Evolutionary conservation across 352 stramenopile species (phyloP).

Genomic region (Phytophthora capsici): DNA sequence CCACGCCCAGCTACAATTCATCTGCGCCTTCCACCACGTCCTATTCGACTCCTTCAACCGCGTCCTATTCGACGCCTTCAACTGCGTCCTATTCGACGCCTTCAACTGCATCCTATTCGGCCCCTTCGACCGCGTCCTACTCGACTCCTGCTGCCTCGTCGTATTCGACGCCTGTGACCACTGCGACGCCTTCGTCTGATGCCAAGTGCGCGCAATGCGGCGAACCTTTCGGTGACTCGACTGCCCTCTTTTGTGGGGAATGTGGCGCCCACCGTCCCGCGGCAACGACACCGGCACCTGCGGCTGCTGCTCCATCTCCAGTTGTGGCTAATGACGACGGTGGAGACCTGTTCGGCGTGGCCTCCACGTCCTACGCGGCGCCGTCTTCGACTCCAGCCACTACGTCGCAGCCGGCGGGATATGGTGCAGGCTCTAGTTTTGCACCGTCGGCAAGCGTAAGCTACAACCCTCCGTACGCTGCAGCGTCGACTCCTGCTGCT

Average conservation of each 20-base stretch:
- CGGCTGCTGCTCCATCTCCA: not conserved
- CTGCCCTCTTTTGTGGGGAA: constrained; percentile 76
- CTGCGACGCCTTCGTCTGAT: not conserved
- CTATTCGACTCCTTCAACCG: constrained; percentile 20
- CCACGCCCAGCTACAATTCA: constrained; percentile 22
- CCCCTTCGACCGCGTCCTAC: constrained; percentile 11
- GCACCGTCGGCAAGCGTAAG: constrained; percentile 32
- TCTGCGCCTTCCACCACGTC: constrained; percentile 12
- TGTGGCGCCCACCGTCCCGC: constrained; percentile 63
- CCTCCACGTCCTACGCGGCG: constrained; percentile 37
- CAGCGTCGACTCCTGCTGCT: constrained; percentile 21
- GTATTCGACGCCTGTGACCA: not conserved
- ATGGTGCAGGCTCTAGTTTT: constrained; percentile 30
- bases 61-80: constrained; percentile 3
- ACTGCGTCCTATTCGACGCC: not conserved
- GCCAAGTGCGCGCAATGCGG: constrained; percentile 56
- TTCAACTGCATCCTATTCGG: constrained; percentile 1
- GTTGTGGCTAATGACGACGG: constrained; percentile 39
- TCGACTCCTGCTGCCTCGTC: constrained; percentile 11
- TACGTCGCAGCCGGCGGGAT: constrained; percentile 11
- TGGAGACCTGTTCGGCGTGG: constrained; percentile 64
- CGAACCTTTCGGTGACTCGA: constrained; percentile 56
- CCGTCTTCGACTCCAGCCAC: constrained; percentile 15
- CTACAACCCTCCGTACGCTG: constrained; percentile 36
- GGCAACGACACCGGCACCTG: constrained; percentile 6